phyloP scores from a whole-genome alignment of 1,284 basidiomycete species.

The Entoloma clypeatum region DNA sequence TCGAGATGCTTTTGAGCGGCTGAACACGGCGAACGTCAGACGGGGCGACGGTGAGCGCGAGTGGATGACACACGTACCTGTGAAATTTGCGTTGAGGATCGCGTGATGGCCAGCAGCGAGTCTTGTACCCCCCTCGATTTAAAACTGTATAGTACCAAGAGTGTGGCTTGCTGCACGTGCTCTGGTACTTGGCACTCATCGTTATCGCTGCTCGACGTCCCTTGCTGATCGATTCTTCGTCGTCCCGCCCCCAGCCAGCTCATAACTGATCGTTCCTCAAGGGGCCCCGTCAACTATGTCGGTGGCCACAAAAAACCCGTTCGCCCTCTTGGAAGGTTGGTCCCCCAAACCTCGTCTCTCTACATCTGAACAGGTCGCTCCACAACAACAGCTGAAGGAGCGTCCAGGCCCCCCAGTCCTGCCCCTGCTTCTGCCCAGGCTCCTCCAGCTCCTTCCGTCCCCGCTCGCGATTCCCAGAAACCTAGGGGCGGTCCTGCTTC shows the following conservation, averaged over 20 bases:
- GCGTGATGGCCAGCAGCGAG: neutral
- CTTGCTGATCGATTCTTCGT: constrained; percentile 17
- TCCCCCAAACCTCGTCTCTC: constrained; percentile 21
- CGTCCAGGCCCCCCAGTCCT: constrained; percentile 43
- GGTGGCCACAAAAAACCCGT: constrained; percentile 82
- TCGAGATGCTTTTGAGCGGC: constrained; percentile 84
- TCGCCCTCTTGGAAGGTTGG: constrained; percentile 73
- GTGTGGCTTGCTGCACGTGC: constrained; percentile 34
- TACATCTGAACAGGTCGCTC: constrained; percentile 17
- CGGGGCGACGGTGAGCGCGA: neutral
- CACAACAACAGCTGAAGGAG: constrained; percentile 40
- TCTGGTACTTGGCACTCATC: constrained; percentile 26
- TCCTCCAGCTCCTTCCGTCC: constrained; percentile 33
- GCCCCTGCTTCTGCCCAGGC: constrained; percentile 40
- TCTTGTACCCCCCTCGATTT: constrained; percentile 25
- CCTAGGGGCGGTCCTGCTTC: constrained; percentile 59
- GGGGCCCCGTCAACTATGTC: constrained; percentile 75
- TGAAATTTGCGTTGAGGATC: constrained; percentile 50
- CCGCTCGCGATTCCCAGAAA: constrained; percentile 41
- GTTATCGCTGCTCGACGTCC: constrained; percentile 18
- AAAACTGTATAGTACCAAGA: constrained; percentile 50
- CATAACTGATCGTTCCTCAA: constrained; percentile 41
- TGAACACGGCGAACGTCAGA: constrained; percentile 25
- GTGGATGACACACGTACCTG: constrained; percentile 44
- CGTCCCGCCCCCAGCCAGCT: constrained; percentile 19